These are phyloP conservation scores for Euphorbia tirucalli DNA, from an alignment of 345 rosid genomes.

Conservation along the genomic window DNA sequence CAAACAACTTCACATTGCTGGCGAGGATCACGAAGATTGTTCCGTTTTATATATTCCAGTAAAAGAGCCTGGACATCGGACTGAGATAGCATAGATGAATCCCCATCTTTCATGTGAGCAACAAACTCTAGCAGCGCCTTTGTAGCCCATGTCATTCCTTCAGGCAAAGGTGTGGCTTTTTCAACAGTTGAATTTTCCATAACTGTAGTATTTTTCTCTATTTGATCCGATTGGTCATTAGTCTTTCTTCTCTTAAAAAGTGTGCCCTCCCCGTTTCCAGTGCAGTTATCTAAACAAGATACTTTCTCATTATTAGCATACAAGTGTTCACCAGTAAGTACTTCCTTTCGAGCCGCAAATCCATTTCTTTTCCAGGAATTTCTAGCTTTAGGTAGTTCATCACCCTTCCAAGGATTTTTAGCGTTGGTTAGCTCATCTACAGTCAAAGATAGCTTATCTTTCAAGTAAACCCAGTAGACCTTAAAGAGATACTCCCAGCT, in stretches of 20 bases:
- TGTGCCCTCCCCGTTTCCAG: conserved; percentile 40
- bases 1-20: conserved; percentile 68
- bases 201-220: conserved; percentile 26
- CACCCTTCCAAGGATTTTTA: conserved; percentile 72
- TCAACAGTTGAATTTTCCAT: conserved; percentile 25
- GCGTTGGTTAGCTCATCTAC: conserved; percentile 68
- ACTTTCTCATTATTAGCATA: conserved; percentile 33
- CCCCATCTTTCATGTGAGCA: conserved; percentile 71
- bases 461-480: conserved; percentile 76
- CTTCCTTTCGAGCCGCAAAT: conserved; percentile 27
- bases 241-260: conserved; percentile 55
- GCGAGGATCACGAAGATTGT: conserved; percentile 74
- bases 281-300: conserved; percentile 25
- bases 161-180: conserved; percentile 28
- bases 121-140: conserved; percentile 83
- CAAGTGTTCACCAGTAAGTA: conserved; percentile 30
- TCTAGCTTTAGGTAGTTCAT: conserved; percentile 29
- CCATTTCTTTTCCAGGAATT: conserved; percentile 28
- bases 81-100: conserved; percentile 51
- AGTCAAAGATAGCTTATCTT: conserved; percentile 69
- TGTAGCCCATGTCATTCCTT: conserved; percentile 69
- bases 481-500: conserved; percentile 99
- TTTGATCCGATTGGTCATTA: conserved; percentile 13
- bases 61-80: conserved; percentile 71
- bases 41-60: conserved; percentile 61